These are phyloP conservation scores for Leccinum fibrillosum DNA, from an alignment of 768 basidiomycete species.

Conservation along the genomic window DNA sequence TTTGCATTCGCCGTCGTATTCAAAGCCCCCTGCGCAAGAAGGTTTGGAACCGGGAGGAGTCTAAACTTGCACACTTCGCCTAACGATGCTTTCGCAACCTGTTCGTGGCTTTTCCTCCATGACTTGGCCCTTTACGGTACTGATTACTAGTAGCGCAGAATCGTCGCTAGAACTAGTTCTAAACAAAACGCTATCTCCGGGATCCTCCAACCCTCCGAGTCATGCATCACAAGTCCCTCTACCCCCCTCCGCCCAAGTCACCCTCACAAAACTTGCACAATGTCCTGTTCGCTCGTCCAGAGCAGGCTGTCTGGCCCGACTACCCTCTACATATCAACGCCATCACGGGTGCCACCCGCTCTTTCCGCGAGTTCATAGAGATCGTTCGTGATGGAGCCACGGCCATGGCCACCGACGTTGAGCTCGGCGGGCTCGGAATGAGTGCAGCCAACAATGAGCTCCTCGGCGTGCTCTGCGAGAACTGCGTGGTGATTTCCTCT, in stretches of 20 bases:
- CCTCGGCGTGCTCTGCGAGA: conserved; percentile 67
- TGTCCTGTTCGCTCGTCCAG: conserved; percentile 51
- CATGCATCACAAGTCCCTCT: conserved; percentile 54
- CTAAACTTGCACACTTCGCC: no score
- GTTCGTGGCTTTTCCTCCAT: no score
- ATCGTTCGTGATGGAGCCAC: conserved; percentile 55
- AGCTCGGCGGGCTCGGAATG: conserved; percentile 57
- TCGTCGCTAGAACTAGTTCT: no score
- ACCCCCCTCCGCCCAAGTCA: conserved; percentile 46
- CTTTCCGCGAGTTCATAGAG: conserved; percentile 47
- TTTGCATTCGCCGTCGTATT: no score
- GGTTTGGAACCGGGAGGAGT: no score
- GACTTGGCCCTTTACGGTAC: no score
- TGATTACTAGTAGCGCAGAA: no score
- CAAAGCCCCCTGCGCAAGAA: no score
- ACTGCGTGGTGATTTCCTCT: conserved; percentile 48
- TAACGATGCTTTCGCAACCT: no score
- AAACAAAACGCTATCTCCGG: no score
- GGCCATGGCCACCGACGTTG: conserved; percentile 45
- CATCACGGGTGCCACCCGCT: conserved; percentile 43
- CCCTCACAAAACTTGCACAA: conserved; percentile 55
- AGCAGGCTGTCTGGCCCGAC: conserved; percentile 54
- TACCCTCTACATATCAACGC: conserved; percentile 56
- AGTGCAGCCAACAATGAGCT: conserved; percentile 47
- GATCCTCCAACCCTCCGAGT: no score